phyloP scores from a whole-genome alignment of 768 basidiomycete species.

The Russula earlei region DNA sequence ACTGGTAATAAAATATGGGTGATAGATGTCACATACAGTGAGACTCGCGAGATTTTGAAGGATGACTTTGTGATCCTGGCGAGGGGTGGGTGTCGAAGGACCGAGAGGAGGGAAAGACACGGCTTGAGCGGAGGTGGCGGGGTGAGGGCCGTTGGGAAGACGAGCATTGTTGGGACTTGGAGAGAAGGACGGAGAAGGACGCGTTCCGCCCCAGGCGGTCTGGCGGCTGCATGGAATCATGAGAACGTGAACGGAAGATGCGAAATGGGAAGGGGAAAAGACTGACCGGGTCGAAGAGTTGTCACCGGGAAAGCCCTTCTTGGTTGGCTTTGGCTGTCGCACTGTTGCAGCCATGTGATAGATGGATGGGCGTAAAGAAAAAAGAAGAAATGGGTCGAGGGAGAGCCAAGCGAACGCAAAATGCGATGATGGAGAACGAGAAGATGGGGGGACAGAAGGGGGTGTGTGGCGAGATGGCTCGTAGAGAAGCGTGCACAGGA shows the following conservation, averaged over 20 bases:
- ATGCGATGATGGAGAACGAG: constrained; percentile 19
- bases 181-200: constrained; percentile 65
- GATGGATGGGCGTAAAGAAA: constrained; percentile 25
- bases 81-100: constrained; percentile 22
- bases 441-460: constrained; percentile 3
- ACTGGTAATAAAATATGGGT: neutral
- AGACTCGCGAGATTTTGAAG: constrained; percentile 51
- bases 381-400: constrained; percentile 23
- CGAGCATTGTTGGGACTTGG: constrained; percentile 35
- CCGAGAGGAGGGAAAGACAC: constrained; percentile 33
- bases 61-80: constrained; percentile 38
- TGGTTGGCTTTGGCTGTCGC: constrained; percentile 53
- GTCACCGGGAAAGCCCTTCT: constrained; percentile 51
- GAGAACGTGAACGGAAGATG: constrained; percentile 3
- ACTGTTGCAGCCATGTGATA: constrained; percentile 19
- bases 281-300: constrained; percentile 40
- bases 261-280: constrained; percentile 16
- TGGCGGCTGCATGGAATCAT: constrained; percentile 26
- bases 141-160: constrained; percentile 34
- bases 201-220: constrained; percentile 58
- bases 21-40: constrained; percentile 37
- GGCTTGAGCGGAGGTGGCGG: constrained; percentile 24
- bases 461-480: constrained; percentile 13
- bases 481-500: constrained; percentile 10
- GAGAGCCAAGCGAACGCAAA: constrained; percentile 27